Base-by-base conservation (phyloP, 306 rosid genomes). In the Glycyrrhiza uralensis region DNA sequence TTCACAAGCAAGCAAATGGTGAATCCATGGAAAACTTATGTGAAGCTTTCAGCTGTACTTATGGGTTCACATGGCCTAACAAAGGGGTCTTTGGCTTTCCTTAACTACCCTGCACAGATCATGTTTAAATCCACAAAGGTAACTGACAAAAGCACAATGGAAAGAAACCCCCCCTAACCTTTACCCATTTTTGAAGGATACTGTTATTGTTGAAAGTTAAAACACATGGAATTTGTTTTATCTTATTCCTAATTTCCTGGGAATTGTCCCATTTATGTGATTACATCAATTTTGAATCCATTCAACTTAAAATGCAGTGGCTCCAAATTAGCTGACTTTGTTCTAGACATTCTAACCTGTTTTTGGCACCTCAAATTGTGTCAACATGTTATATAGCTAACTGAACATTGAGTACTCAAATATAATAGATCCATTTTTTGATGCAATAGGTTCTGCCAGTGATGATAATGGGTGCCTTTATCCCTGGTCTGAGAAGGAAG, bases 121-220 rank as follows among this genome's bases (percentile, higher is more conserved):
- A 94, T 94, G 98, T 94, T 94, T 88, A 94, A 94, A 81, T 94
- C 98, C 77, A 94, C 98, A 1, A 94, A 94, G 92, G 98, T 91
- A 76, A 20, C 65, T 5, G 9, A 41, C 46, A 52, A 56, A 72
- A 50, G 61, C 26, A 35, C 71, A 72, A 51, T 13, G 29, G 15
- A 47, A 19, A 47, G 20, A 47, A 26, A 7, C 13, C 46, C 45
- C 44, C 17, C 14, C 61, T 71, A 36, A 8, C 70, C 66, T 36
- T 79, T 42, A 28, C 67, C 46, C 58, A 15, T 23, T 61, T 35
- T 71, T 33, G 33, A 78, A 39, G 77, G 73, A 64, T 30, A 44
- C 18, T 11, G 32, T 12, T n/a, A 67, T 15, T 13, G 36, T 56
- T 57, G 41, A 30, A 44, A 26, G 23, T 38, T 57, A 13, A 29